phyloP scores from a whole-genome alignment of 225 moss, liverwort and hornwort genomes.

The Bryoerythrophyllum caledonicum region DNA sequence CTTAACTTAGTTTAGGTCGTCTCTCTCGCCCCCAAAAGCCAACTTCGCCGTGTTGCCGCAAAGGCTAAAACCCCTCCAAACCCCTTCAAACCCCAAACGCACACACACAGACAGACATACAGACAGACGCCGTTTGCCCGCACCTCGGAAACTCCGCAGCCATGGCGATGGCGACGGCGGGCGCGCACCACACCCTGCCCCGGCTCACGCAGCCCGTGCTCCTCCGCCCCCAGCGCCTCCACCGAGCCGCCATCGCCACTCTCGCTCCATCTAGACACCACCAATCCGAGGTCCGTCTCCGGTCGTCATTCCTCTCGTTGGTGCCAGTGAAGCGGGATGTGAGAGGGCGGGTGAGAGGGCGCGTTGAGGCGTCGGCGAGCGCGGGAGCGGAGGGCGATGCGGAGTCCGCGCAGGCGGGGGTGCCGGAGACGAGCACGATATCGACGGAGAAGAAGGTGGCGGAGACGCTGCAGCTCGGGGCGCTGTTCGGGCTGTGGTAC shows the following conservation, averaged over 20 bases:
- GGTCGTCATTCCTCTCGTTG: not conserved
- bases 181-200: not conserved
- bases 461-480: constrained; percentile 75
- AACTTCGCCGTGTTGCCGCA: not conserved
- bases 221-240: too few species aligned
- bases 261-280: too few species aligned
- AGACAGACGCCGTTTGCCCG: not conserved
- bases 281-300: too few species aligned
- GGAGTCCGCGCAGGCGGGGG: constrained; percentile 43
- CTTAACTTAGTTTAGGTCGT: not conserved
- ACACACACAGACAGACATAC: not conserved
- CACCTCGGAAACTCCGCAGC: not conserved
- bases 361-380: too few species aligned
- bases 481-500: constrained; percentile 92
- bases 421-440: not conserved
- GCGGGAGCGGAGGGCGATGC: too few species aligned
- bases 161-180: not conserved
- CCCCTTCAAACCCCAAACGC: not conserved
- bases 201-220: not conserved
- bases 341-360: too few species aligned
- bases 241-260: too few species aligned
- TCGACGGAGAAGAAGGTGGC: constrained; percentile 38
- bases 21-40: not conserved
- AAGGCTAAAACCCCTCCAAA: not conserved
- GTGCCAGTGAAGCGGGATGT: too few species aligned